Conservation (phyloP, 2,329 filamentous ascomycete genomes). For the Apiospora koreana region DNA sequence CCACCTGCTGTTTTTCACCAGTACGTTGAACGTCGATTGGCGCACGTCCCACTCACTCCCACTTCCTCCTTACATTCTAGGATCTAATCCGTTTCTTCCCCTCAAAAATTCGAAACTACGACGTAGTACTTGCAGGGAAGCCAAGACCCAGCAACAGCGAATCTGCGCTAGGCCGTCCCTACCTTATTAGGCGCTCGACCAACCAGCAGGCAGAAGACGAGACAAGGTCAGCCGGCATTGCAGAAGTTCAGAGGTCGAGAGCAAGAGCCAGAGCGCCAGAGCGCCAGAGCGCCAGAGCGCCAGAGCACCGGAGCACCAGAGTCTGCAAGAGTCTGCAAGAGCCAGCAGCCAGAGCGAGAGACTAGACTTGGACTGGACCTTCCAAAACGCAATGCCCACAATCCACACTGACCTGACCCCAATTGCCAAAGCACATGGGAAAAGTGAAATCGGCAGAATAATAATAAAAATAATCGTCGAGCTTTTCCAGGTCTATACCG, state of each 20-base stretch:
- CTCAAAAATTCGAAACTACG: constrained; percentile 1
- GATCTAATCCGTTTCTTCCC: neutral
- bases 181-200: constrained; percentile 1
- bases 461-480: constrained; percentile 1
- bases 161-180: constrained; percentile 4
- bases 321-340: too few relatives aligned
- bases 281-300: too few relatives aligned
- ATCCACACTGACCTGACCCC: neutral
- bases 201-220: neutral
- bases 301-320: too few relatives aligned
- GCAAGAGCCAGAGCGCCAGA: too few relatives aligned
- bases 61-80: neutral
- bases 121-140: constrained; percentile 9
- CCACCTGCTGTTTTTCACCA: neutral
- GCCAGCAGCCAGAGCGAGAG: too few relatives aligned
- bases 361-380: constrained; percentile 1
- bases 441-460: constrained; percentile 9
- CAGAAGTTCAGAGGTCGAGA: neutral
- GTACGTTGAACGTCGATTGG: neutral
- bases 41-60: neutral
- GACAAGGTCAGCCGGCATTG: constrained; percentile 1
- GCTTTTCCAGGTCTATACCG: neutral
- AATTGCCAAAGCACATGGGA: constrained; percentile 9
- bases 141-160: constrained; percentile 8
- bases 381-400: constrained; percentile 7